phyloP scores from a whole-genome alignment of 23 red algal species.

The Chondrus crispus region DNA sequence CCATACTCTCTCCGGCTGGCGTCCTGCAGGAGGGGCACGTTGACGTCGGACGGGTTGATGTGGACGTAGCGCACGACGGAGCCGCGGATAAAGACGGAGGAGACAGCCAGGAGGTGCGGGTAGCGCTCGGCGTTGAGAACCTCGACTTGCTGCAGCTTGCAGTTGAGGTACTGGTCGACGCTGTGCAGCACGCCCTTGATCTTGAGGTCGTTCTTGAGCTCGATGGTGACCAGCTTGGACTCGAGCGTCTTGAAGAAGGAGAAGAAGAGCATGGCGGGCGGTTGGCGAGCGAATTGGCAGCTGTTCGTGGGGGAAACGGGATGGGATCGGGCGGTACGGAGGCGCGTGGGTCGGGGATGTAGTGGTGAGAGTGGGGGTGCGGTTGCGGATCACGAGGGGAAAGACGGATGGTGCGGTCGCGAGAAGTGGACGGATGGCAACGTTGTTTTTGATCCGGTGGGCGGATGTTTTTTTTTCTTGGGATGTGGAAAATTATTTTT shows the following conservation, averaged over 20 bases:
- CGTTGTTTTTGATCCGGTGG: no score
- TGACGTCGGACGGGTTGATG: constrained; percentile 68
- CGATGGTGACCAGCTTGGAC: constrained; percentile 78
- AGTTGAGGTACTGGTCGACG: constrained; percentile 97
- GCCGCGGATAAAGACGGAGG: constrained; percentile 82
- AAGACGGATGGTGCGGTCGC: no score
- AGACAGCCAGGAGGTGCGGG: constrained; percentile 78
- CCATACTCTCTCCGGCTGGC: constrained; percentile 78
- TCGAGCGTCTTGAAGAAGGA: constrained; percentile 96
- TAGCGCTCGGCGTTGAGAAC: constrained; percentile 66
- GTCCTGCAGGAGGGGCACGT: constrained; percentile 86
- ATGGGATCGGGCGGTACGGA: neutral
- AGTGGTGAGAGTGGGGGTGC: no score
- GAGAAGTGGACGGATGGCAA: no score
- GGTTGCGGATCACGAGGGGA: no score
- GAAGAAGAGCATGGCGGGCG: constrained; percentile 85
- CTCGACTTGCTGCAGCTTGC: constrained; percentile 72
- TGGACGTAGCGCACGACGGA: constrained; percentile 94
- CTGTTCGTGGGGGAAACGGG: neutral
- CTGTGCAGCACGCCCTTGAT: constrained; percentile 78
- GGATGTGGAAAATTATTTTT: no score
- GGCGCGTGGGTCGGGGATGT: no score
- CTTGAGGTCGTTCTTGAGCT: constrained; percentile 91
- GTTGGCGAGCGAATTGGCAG: neutral
- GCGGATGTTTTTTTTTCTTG: no score